A percentile compares a stretch with the other conserved stretches of the same genome.
Evolutionary conservation across 139 green algal species (phyloP).

Genomic region (Medakamo hakoo): DNA sequence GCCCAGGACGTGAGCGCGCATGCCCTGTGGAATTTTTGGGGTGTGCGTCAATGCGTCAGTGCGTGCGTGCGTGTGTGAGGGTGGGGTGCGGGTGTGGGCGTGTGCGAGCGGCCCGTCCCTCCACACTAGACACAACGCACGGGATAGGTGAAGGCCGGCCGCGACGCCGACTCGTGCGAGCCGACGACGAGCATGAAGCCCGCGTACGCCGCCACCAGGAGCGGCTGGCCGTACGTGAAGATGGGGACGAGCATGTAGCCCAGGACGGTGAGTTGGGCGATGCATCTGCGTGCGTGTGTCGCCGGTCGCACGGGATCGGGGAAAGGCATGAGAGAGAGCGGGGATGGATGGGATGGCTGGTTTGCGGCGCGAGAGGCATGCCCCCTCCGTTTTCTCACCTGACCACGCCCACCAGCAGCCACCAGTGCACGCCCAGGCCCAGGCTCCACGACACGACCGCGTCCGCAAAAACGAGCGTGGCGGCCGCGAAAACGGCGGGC

Average conservation of each 20-base stretch:
- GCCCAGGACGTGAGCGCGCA: conserved; percentile 30
- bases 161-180: conserved; percentile 43
- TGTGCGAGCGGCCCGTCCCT: not conserved
- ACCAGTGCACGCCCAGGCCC: conserved; percentile 20
- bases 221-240: conserved; percentile 33
- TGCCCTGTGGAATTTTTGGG: conserved; percentile 26
- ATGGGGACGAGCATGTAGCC: conserved; percentile 62
- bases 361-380: not conserved
- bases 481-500: conserved; percentile 13
- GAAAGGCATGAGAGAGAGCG: not conserved
- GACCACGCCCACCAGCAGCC: conserved; percentile 12
- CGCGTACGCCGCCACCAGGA: conserved; percentile 36
- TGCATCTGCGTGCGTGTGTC: conserved; percentile 17
- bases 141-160: conserved; percentile 19
- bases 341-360: not conserved
- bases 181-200: conserved; percentile 54
- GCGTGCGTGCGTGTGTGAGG: too few species aligned
- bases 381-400: conserved; percentile 8
- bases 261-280: conserved; percentile 45
- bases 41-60: too few species aligned
- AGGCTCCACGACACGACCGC: conserved; percentile 20
- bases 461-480: conserved; percentile 15
- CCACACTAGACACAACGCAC: conserved; percentile 9
- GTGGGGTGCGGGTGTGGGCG: not conserved
- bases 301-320: not conserved